phyloP scores from a whole-genome alignment of 192 early-diverging fungal genomes.

The Coemansia nantahalensis region DNA sequence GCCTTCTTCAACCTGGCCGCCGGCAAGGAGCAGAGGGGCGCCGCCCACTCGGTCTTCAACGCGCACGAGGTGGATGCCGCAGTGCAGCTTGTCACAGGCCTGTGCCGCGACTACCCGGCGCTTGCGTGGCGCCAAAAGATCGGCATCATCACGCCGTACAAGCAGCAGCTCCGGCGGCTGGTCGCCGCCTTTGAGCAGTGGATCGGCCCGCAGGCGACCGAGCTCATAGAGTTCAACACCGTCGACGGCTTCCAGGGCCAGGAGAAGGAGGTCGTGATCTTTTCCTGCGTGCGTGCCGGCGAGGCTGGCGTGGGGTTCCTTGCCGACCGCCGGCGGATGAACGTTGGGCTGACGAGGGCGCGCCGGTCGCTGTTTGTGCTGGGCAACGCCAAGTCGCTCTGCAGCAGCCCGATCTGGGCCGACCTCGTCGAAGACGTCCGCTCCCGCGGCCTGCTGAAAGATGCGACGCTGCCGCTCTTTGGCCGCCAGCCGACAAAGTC shows the following conservation, averaged over 20 bases:
- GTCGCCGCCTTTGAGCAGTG: conserved; percentile 60
- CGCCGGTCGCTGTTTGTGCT: conserved; percentile 79
- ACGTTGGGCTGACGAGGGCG: conserved; percentile 86
- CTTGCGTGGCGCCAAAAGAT: conserved; percentile 67
- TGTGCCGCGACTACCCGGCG: conserved; percentile 59
- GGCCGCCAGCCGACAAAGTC: conserved; percentile 1
- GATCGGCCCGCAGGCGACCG: conserved; percentile 64
- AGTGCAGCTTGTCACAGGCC: conserved; percentile 61
- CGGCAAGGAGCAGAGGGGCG: conserved; percentile 62
- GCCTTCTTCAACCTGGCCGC: conserved; percentile 69
- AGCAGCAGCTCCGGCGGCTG: conserved; percentile 74
- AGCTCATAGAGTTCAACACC: conserved; percentile 88
- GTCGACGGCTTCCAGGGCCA: conserved; percentile 98
- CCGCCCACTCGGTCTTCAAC: conserved; percentile 74
- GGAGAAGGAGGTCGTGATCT: conserved; percentile 96
- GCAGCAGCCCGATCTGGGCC: conserved; percentile 65
- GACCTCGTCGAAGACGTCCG: conserved; percentile 68
- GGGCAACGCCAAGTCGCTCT: conserved; percentile 66
- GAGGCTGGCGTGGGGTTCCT: conserved; percentile 75
- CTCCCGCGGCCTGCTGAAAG: conserved; percentile 12
- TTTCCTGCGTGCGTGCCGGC: conserved; percentile 87
- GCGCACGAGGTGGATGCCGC: conserved; percentile 74
- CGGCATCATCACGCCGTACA: conserved; percentile 94
- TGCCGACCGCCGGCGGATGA: conserved; percentile 83
- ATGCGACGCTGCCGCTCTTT: conserved; percentile 31